Percentiles rank a stretch among this genome's conserved stretches.
phyloP scores from a whole-genome alignment of 441 rosid species.

The Metrosideros polymorpha region DNA sequence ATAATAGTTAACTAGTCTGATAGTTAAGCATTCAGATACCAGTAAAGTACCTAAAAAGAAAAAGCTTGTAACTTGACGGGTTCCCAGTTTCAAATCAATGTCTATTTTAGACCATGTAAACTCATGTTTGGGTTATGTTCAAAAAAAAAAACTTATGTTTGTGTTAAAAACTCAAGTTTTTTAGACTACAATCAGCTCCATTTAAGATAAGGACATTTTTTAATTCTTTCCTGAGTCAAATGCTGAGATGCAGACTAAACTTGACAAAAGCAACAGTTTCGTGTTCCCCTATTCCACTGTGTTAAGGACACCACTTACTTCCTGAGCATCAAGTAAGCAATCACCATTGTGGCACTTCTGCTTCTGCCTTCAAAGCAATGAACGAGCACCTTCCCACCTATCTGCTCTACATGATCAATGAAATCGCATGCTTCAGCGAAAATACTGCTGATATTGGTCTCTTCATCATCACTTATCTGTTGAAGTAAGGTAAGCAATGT shows the following conservation, averaged over 20 bases:
- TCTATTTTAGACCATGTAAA: background rate
- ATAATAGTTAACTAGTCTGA: background rate
- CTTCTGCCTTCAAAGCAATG: conserved; percentile 99
- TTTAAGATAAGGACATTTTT: background rate
- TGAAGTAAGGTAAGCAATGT: background rate
- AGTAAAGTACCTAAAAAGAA: background rate
- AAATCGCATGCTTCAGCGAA: conserved; percentile 80
- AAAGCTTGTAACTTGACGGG: background rate
- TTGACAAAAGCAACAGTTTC: background rate
- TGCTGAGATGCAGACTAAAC: background rate
- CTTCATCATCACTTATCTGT: conserved; percentile 85
- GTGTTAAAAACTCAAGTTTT: background rate
- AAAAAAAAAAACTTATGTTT: too few relatives aligned
- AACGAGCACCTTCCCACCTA: conserved; percentile 72
- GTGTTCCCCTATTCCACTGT: background rate
- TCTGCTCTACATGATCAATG: conserved; percentile 74
- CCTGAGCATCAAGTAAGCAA: conserved; percentile 82
- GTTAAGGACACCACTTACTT: conserved; percentile 48
- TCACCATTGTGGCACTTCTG: conserved; percentile 89
- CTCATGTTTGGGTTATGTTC: too few relatives aligned
- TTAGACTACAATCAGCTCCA: background rate
- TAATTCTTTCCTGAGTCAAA: background rate
- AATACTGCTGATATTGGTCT: conserved; percentile 66
- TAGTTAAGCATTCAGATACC: background rate
- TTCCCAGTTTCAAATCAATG: background rate